phyloP scores from a whole-genome alignment of 192 early-diverging fungal genomes.

The Linnemannia elongata region DNA sequence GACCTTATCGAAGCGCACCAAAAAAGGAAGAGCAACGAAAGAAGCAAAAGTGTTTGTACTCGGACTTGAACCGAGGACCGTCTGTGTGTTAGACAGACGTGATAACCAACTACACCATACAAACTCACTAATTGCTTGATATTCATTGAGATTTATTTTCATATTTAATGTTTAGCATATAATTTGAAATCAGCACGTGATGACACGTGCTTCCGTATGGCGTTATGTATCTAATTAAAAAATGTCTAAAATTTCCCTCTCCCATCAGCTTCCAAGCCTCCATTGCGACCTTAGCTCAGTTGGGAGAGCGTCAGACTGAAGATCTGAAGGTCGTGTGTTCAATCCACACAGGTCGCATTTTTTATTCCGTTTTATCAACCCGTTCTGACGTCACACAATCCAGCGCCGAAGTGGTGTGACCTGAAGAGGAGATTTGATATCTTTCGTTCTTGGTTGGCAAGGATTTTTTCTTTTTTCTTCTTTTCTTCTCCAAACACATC shows the following conservation, averaged over 20 bases:
- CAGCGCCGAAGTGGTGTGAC: too few relatives aligned
- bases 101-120: slow-evolving; percentile 60
- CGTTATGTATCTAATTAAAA: too few relatives aligned
- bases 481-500: slow-evolving; percentile 17
- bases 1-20: too few relatives aligned
- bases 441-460: neutral
- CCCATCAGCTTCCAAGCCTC: too few relatives aligned
- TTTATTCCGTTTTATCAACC: neutral
- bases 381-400: neutral
- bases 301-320: slow-evolving; percentile 70
- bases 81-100: slow-evolving; percentile 60
- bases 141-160: too few relatives aligned
- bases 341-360: slow-evolving; percentile 56
- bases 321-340: slow-evolving; percentile 68
- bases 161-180: too few relatives aligned
- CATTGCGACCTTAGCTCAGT: slow-evolving; percentile 53
- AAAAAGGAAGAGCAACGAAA: neutral
- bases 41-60: slow-evolving; percentile 50
- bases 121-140: slow-evolving; percentile 16
- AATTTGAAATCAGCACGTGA: too few relatives aligned
- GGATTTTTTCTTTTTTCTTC: slow-evolving; percentile 16
- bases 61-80: slow-evolving; percentile 60
- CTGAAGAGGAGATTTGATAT: too few relatives aligned
- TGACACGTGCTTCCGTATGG: too few relatives aligned
- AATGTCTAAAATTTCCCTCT: neutral